phyloP scores from a whole-genome alignment of 306 rosid genomes.

The Prunus fruticosa region DNA sequence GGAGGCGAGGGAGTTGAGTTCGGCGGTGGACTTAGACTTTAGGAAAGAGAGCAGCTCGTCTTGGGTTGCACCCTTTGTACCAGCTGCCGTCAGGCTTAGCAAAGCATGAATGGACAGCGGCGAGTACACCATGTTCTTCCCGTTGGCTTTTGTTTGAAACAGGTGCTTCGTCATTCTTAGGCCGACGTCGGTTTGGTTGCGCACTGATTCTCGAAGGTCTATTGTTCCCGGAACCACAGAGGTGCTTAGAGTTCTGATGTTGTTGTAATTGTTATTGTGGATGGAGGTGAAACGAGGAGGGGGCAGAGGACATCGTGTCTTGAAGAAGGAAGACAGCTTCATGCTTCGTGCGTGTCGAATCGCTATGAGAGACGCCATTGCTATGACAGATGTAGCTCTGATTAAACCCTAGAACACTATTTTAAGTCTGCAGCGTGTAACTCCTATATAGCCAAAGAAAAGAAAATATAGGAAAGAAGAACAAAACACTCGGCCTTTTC shows the following conservation, averaged over 20 bases:
- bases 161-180: neutral
- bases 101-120: slow-evolving; percentile 1
- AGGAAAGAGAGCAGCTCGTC: slow-evolving; percentile 1
- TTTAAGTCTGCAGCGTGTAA: too few relatives aligned
- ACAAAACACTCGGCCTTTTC: too few relatives aligned
- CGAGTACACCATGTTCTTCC: neutral
- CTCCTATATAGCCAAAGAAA: too few relatives aligned
- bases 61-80: neutral
- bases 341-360: too few relatives aligned
- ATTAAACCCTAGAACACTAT: too few relatives aligned
- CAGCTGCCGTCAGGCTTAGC: slow-evolving; percentile 3
- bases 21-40: neutral
- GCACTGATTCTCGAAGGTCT: neutral
- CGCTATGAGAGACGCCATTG: too few relatives aligned
- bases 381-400: too few relatives aligned
- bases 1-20: neutral
- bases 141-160: neutral
- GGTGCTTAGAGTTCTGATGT: neutral
- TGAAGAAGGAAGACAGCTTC: too few relatives aligned
- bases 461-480: too few relatives aligned
- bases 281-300: neutral
- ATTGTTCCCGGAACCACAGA: neutral
- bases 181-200: neutral
- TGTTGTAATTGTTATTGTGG: too few relatives aligned
- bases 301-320: neutral